Conservation (phyloP, 495 filamentous ascomycete genomes). For the Penicillium psychrofluorescens region DNA sequence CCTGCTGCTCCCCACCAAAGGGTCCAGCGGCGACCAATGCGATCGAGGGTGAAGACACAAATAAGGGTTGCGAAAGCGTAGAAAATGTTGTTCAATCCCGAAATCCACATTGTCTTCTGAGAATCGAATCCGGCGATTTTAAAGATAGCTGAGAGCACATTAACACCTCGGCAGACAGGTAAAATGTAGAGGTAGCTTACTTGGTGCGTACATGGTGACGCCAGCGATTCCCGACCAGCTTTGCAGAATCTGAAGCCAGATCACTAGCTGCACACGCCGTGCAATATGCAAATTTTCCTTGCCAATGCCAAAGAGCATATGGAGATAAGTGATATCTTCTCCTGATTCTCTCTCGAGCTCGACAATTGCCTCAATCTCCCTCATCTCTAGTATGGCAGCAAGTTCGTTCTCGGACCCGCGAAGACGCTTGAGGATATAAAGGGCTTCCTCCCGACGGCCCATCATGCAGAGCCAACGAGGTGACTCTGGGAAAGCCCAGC, state of each 20-base stretch:
- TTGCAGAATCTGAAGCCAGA: slow-evolving; percentile 26
- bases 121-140: slow-evolving; percentile 12
- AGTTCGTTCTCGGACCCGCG: not conserved
- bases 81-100: slow-evolving; percentile 47
- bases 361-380: not conserved
- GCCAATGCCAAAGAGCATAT: slow-evolving; percentile 21
- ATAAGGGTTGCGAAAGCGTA: slow-evolving; percentile 42
- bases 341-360: slow-evolving; percentile 7
- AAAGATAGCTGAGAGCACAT: slow-evolving; percentile 3
- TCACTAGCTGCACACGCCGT: slow-evolving; percentile 22
- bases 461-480: slow-evolving; percentile 31
- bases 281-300: slow-evolving; percentile 20
- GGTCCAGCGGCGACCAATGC: slow-evolving; percentile 52
- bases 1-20: slow-evolving; percentile 51
- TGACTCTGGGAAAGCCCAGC: slow-evolving; percentile 41
- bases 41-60: slow-evolving; percentile 51
- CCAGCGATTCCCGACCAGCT: slow-evolving; percentile 22
- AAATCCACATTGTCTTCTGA: slow-evolving; percentile 31
- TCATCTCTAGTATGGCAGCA: not conserved
- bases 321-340: slow-evolving; percentile 13
- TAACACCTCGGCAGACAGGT: not conserved
- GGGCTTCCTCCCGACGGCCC: slow-evolving; percentile 33
- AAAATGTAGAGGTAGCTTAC: not conserved
- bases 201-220: slow-evolving; percentile 15
- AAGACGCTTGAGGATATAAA: slow-evolving; percentile 3